Conservation (phyloP, 2,329 filamentous ascomycete genomes). For the Teratosphaeriaceae sp. region DNA sequence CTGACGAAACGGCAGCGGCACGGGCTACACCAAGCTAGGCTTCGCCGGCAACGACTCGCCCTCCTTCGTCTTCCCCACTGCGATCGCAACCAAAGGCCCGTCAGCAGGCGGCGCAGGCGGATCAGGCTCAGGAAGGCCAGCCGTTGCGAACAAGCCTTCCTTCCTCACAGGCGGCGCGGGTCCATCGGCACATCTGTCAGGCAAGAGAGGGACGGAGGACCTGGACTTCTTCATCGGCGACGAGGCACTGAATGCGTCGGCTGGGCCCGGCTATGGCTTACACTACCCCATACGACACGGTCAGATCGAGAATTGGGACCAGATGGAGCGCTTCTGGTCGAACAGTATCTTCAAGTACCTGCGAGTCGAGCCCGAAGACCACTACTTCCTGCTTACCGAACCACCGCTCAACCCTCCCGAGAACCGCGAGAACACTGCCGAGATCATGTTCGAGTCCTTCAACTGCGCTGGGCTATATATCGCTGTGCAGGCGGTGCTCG, state of each 20-base stretch:
- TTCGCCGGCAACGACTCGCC: constrained; percentile 99
- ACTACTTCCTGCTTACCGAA: constrained; percentile 96
- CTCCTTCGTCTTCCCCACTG: constrained; percentile 98
- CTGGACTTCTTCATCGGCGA: constrained; percentile 99
- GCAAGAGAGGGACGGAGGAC: constrained; percentile 94
- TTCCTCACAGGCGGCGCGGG: constrained; percentile 90
- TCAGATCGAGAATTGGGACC: constrained; percentile 99
- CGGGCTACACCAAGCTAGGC: constrained; percentile 98
- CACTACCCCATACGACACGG: constrained; percentile 98
- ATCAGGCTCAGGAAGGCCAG: constrained; percentile 79
- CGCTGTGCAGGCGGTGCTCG: constrained; percentile 93
- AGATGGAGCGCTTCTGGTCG: constrained; percentile 99
- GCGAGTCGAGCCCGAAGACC: constrained; percentile 94
- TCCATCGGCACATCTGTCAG: constrained; percentile 71
- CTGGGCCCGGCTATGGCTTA: constrained; percentile 87
- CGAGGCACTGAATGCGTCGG: constrained; percentile 78
- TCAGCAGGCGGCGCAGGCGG: constrained; percentile 55
- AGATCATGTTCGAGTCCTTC: constrained; percentile 99
- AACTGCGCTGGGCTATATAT: constrained; percentile 99
- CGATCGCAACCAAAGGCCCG: constrained; percentile 88
- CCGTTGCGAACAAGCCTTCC: constrained; percentile 89
- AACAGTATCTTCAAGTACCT: constrained; percentile 99
- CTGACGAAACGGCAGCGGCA: constrained; percentile 63
- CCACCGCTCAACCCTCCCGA: constrained; percentile 97
- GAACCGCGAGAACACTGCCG: constrained; percentile 97